Conservation (phyloP, 495 filamentous ascomycete genomes). For the Daldinia bambusicola region DNA sequence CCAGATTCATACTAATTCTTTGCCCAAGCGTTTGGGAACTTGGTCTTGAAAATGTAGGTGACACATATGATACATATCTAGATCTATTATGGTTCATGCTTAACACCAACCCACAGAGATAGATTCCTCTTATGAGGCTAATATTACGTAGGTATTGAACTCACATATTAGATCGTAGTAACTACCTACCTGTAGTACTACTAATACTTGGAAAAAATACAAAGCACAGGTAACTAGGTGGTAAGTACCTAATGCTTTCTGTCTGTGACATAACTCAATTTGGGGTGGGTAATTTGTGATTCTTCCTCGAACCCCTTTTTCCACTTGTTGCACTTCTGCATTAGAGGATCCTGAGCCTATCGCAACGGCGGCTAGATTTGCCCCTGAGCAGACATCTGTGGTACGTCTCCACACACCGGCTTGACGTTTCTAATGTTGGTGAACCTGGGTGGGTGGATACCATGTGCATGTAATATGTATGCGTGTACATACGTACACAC, state of each 20-base stretch:
- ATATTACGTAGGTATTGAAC: too few relatives aligned
- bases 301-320: conserved; percentile 21
- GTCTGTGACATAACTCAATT: background rate
- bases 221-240: background rate
- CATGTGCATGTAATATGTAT: background rate
- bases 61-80: background rate
- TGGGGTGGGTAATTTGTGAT: background rate
- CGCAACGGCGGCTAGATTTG: conserved; percentile 12
- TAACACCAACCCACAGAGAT: background rate
- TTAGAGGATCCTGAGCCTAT: background rate
- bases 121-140: background rate
- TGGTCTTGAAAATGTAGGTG: background rate
- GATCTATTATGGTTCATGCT: background rate
- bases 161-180: too few relatives aligned
- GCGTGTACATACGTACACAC: background rate
- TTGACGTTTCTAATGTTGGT: background rate
- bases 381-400: background rate
- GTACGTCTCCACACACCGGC: background rate
- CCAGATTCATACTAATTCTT: background rate
- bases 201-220: background rate
- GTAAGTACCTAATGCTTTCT: background rate
- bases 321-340: conserved; percentile 20
- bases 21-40: background rate
- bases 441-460: background rate
- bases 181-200: background rate